Percentiles rank a stretch among this genome's conserved stretches.
Evolutionary conservation across 176 grass and related monocot species (phyloP).

Genomic region (Thalia dealbata): DNA sequence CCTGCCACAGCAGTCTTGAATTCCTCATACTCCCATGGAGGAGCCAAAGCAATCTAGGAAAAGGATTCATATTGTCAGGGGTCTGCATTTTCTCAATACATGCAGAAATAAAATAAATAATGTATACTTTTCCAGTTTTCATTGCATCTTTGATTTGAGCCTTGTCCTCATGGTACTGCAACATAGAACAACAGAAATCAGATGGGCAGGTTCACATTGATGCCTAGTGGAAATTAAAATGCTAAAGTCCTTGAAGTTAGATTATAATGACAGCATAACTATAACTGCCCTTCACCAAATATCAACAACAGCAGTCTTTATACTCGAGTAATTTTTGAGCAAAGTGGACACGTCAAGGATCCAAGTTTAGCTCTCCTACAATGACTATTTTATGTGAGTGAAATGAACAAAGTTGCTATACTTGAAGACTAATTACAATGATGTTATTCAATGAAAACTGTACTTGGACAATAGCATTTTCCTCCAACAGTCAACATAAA

Average conservation of each 20-base stretch:
- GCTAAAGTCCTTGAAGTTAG: neutral
- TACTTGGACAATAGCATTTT: neutral
- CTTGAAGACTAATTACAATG: too few species aligned
- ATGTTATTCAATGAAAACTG: neutral
- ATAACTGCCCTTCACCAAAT: neutral
- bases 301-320: neutral
- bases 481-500: too few species aligned
- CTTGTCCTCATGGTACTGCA: conserved; percentile 62
- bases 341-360: neutral
- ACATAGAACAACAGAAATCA: neutral
- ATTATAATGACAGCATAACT: neutral
- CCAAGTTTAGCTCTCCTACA: neutral
- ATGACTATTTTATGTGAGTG: neutral
- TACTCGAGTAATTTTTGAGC: neutral
- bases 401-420: neutral
- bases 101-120: neutral
- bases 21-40: conserved; percentile 56
- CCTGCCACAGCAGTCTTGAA: conserved; percentile 56
- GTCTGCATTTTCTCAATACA: neutral
- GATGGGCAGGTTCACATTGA: neutral
- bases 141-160: conserved; percentile 45
- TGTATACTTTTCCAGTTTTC: conserved; percentile 48
- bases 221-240: neutral
- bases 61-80: conserved; percentile 5
- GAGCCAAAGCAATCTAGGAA: conserved; percentile 52